Percentiles rank a stretch among this genome's conserved stretches.
phyloP scores from a whole-genome alignment of 768 basidiomycete genomes.

The Kwoniella mangroviensis region DNA sequence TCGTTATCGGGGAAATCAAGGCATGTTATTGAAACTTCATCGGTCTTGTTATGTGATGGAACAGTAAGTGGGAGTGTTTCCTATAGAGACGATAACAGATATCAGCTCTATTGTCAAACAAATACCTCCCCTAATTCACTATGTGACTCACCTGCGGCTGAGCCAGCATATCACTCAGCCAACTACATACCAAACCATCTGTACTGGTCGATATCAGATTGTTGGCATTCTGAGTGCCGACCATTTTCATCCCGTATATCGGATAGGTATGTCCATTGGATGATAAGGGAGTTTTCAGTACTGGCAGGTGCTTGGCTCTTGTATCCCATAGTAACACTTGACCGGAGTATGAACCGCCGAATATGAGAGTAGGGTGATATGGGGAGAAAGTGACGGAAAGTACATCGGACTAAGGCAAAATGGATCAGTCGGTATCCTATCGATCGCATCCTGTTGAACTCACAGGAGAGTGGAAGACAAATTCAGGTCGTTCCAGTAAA shows the following conservation, averaged over 20 bases:
- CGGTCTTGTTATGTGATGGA: slow-evolving; percentile 91
- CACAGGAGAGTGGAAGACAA: slow-evolving; percentile 97
- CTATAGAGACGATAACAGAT: slow-evolving; percentile 59
- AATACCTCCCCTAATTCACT: no score
- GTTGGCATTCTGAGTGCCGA: slow-evolving; percentile 98
- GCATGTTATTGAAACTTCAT: slow-evolving; percentile 91
- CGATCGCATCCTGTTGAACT: slow-evolving; percentile 41
- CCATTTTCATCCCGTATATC: slow-evolving; percentile 97
- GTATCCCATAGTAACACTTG: slow-evolving; percentile 99
- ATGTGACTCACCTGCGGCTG: slow-evolving; percentile 77
- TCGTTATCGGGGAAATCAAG: slow-evolving; percentile 95
- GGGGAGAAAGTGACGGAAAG: slow-evolving; percentile 96
- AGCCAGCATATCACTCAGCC: slow-evolving; percentile 98
- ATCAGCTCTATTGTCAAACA: not conserved
- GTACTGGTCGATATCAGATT: slow-evolving; percentile 96
- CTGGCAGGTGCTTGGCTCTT: slow-evolving; percentile 91
- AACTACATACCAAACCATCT: slow-evolving; percentile 95
- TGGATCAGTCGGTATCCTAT: not conserved
- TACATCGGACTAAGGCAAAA: slow-evolving; percentile 80
- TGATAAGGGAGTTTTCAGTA: slow-evolving; percentile 93
- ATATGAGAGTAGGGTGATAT: slow-evolving; percentile 94
- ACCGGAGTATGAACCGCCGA: slow-evolving; percentile 98
- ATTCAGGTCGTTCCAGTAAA: slow-evolving; percentile 91
- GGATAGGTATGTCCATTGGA: slow-evolving; percentile 98
- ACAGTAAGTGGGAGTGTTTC: slow-evolving; percentile 92